Base-by-base conservation (phyloP, 176 grass and related monocot genomes). In the Aegilops umbellulata region DNA sequence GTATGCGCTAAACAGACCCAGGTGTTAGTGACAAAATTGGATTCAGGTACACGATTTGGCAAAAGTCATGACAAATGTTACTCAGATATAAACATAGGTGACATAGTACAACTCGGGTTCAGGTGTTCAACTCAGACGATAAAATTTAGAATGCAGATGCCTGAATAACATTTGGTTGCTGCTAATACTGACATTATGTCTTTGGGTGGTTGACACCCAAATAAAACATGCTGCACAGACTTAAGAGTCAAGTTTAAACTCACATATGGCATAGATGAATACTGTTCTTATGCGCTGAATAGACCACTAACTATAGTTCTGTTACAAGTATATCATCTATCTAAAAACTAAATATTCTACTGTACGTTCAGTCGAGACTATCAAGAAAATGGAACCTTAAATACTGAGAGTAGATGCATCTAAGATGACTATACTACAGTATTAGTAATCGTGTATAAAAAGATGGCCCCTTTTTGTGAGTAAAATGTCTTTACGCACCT, bases 401-500 rank as follows among this genome's bases (percentile, higher is more conserved):
- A 77, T 27, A 42, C n/a, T 36, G 19, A 25, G 7, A 49, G 3
- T 60, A 66, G 38, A 25, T 60, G 8, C 10, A 63, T 10, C 11
- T 76, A 70, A 74, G 20, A 65, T 29, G 22, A 27, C 20, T 36
- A 24, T 26, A 38, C 0, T 44, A 31, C 27, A 35, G 9, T 84
- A 41, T 51, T 67, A 39, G 1, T 31, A 38, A 26, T 23, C 32
- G 55, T 71, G 39, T 44, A 53, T 8, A 17, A 47, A 19, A 9
- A 67, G 26, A 55, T 32, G 67, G 7, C 60, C 53, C 10, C 0
- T n/a, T 23, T 41, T 42, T 69, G 0, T 11, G 17, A 72, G 2
- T 11, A 30, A 65, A 75, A 57, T 77, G 70, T 78, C 76, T 71
- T 42, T 9, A 7, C 53, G 13, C 62, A 95, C 96, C 88, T 98